Evolutionary conservation across 441 rosid species (phyloP), one percentile per base, ranked within the genome.

Genomic region (Codiaeum variegatum): DNA sequence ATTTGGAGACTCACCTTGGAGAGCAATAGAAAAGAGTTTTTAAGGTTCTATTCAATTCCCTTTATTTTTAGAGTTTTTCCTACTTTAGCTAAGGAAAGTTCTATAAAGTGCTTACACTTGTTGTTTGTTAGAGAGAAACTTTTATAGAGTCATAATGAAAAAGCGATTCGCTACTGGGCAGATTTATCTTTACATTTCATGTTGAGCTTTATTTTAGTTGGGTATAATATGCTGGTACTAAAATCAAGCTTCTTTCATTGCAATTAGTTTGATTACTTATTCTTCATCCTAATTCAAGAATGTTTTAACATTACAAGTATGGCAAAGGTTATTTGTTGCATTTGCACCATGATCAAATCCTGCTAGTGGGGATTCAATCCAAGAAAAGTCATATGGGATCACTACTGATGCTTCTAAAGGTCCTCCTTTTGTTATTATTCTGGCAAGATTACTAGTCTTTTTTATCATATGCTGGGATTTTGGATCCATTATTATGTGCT

Each of bases 1-100:
- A n/a, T 94, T 85, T 67, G 99, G 99, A 38, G 98, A 92, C 74
- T 94, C 98, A 0, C 93, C 97, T 49, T 84, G 91, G 47, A 86
- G 99, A 80, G 67, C 97, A 28, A 97, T 87, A 24, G 98, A 91
- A 82, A n/a, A n/a, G n/a, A n/a, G n/a, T n/a, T n/a, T n/a, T n/a
- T n/a, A n/a, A n/a, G n/a, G n/a, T n/a, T n/a, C n/a, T n/a, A n/a
- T n/a, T n/a, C n/a, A n/a, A n/a, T n/a, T n/a, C n/a, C n/a, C n/a
- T n/a, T n/a, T n/a, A n/a, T n/a, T n/a, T n/a, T n/a, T n/a, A n/a
- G n/a, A n/a, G n/a, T n/a, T n/a, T n/a, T n/a, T n/a, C n/a, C n/a
- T n/a, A n/a, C n/a, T n/a, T n/a, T n/a, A n/a, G n/a, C n/a, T n/a
- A n/a, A n/a, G n/a, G n/a, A n/a, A n/a, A n/a, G n/a, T n/a, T n/a